A percentile compares a stretch with the other conserved stretches of the same genome.
These are phyloP conservation scores for Emydomyces testavorans DNA, from an alignment of 2,329 filamentous ascomycete genomes.

Conservation along the genomic window DNA sequence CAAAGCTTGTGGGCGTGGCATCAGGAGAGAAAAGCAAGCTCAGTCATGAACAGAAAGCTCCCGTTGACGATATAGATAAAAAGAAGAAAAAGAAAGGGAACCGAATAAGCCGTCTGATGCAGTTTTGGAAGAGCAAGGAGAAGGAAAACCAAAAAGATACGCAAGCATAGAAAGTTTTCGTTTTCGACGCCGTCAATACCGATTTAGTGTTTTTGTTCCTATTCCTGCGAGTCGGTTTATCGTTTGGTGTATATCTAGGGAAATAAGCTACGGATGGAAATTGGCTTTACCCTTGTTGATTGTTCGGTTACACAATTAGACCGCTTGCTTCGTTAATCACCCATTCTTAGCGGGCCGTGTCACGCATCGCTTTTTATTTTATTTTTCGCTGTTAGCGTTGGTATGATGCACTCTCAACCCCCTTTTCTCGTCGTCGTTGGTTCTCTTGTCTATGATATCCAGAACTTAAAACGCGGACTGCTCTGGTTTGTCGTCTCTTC, in stretches of 20 bases:
- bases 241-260: slow-evolving; percentile 8
- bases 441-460: not conserved
- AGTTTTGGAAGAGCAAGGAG: slow-evolving; percentile 41
- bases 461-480: not conserved
- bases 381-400: slow-evolving; percentile 1
- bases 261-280: not conserved
- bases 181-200: not conserved
- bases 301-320: not conserved
- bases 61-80: slow-evolving; percentile 29
- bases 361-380: not conserved
- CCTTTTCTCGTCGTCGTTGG: not conserved
- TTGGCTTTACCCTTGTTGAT: not conserved
- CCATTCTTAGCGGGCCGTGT: not conserved
- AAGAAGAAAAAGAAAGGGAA: slow-evolving; percentile 35
- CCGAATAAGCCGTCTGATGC: slow-evolving; percentile 38
- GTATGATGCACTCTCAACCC: not conserved
- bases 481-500: not conserved
- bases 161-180: slow-evolving; percentile 3
- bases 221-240: slow-evolving; percentile 1
- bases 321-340: slow-evolving; percentile 4
- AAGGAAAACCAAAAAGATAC: slow-evolving; percentile 26
- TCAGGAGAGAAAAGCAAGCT: slow-evolving; percentile 37
- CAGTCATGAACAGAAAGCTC: slow-evolving; percentile 36
- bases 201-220: not conserved
- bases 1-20: slow-evolving; percentile 36